Evolutionary conservation across 2,329 filamentous ascomycete genomes (phyloP), one percentile per base, ranked within the genome.

Genomic region (Cladosporium sp.): DNA sequence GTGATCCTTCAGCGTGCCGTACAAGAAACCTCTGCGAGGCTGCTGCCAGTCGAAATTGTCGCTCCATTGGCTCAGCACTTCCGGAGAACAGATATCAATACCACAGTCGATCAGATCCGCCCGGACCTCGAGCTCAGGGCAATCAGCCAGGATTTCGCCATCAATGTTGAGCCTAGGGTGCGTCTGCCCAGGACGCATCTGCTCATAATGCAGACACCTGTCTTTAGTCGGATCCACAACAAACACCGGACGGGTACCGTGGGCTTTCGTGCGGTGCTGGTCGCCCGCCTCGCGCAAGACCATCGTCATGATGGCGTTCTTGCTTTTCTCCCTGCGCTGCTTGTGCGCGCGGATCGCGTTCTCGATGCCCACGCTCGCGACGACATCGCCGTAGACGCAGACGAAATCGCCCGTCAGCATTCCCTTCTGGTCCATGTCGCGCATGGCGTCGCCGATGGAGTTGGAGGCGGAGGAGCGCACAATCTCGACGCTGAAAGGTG

Each of bases 291-390:
- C 86, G 43, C 89, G 81, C 54, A 97, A 74, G 10, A 98, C 82
- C 79, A 96, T 87, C 3, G 93, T 98, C 93, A 98, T 97, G 71
- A 96, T 95, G 35, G 92, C 90, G 67, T 95, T 92, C 64, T 93
- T 92, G 73, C 95, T 89, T 50, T 84, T 83, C 65, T 85, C 81
- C 55, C 90, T 83, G 54, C 93, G 85, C 52, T 85, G 85, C 56
- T 88, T 83, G 69, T 98, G 93, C 49, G 83, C 84, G 3, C 84
- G 82, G 48, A 98, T 74, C 8, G 87, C 86, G 44, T 77, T 76
- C 56, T 92, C 89, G n/a, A 98, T 83, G 14, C 86, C 81, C 52
- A 97, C 75, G 65, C 96, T 97, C 59, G 89, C 88, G 46, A 98
- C 84, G 22, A 97, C 79, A 68, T 98, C 93, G 53, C 92, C 92